phyloP scores from a whole-genome alignment of 1,139 yeast genomes.

The Lodderomyces margitis region DNA sequence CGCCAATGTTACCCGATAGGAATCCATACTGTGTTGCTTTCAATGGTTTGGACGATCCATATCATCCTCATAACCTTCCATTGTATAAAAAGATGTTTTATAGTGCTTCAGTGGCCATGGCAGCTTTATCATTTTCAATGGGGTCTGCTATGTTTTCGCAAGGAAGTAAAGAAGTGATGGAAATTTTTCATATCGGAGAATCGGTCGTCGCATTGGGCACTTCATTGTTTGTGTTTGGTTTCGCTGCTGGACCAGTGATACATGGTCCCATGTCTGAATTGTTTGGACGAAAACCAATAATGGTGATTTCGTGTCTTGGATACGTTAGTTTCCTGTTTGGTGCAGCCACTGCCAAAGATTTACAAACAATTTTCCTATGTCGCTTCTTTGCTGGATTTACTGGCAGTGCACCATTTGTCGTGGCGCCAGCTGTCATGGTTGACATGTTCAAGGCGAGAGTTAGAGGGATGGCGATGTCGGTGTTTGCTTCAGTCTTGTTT shows the following conservation, averaged over 20 bases:
- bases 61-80: constrained; percentile 49
- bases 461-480: constrained; percentile 37
- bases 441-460: constrained; percentile 33
- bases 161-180: constrained; percentile 22
- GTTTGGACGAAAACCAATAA: constrained; percentile 34
- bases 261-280: constrained; percentile 44
- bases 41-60: constrained; percentile 52
- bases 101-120: constrained; percentile 27
- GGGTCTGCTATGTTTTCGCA: constrained; percentile 44
- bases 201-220: constrained; percentile 38
- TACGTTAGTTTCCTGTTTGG: constrained; percentile 38
- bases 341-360: constrained; percentile 37
- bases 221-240: constrained; percentile 41
- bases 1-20: constrained; percentile 35
- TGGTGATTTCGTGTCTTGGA: constrained; percentile 31
- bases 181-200: constrained; percentile 29
- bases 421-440: constrained; percentile 43
- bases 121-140: constrained; percentile 46
- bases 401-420: constrained; percentile 44
- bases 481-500: constrained; percentile 35
- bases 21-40: constrained; percentile 36
- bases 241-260: constrained; percentile 43
- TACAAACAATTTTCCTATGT: constrained; percentile 40
- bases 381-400: constrained; percentile 42
- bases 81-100: constrained; percentile 25